Evolutionary conservation across 305 asterid genomes (phyloP), one percentile per base, ranked within the genome.

Genomic region (Solanum aculeatissimum): DNA sequence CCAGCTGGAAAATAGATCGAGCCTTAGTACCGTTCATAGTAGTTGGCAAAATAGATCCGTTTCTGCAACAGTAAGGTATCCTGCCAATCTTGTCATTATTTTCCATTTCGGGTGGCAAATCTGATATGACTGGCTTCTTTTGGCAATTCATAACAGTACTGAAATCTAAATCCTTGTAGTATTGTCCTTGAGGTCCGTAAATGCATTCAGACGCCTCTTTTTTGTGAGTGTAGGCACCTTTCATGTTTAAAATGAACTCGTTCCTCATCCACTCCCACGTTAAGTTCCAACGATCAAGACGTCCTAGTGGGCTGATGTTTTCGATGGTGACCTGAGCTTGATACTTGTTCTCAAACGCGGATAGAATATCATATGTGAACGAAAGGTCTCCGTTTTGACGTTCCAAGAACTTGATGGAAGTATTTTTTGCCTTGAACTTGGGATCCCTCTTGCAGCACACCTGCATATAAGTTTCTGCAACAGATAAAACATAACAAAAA

Each of bases 261-360:
- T 90, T 92, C 47, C 94, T 72, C 98, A 93, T 94, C 98, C 97
- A 94, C 12, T 94, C 94, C 97, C 97, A 94, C 3, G 98, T 94
- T 19, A 95, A 83, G 86, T 95, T 95, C 98, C 98, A 95, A 32
- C 87, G 97, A 82, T 95, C 98, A 1, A 95, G 93, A 66, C 98
- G 97, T n/a, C 98, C 97, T 0, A 95, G 87, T 0, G 98, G 98
- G 53, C 89, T 93, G 89, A 90, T 86, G 91, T 94, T 95, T 81
- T 94, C 97, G 5, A 95, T 92, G 35, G 97, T 95, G 69, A 95
- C 95, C 87, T 95, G 99, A 16, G 98, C 98, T 0, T 54, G 54
- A 49, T 95, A 95, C 40, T 89, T 94, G 90, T 82, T 91, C 12
- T 88, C 91, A 80, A 80, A 91, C 1, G 99, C 98, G 53, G 85